Evolutionary conservation across 2,329 filamentous ascomycete species (phyloP).

Genomic region (Fusarium praegraminearum): DNA sequence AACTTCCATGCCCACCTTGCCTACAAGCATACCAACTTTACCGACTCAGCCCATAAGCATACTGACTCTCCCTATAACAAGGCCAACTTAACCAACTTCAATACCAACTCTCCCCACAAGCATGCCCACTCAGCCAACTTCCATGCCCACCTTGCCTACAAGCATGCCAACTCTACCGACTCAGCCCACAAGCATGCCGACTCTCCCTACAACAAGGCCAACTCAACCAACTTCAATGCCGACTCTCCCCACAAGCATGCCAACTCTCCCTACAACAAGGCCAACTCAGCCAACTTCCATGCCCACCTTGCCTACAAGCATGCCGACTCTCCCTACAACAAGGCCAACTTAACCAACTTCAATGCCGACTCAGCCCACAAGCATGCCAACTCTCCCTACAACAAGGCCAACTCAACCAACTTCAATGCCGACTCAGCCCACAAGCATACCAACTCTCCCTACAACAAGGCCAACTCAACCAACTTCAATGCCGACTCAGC

Average conservation of each 20-base stretch:
- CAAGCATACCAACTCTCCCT: background rate
- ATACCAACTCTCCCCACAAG: no score
- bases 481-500: background rate
- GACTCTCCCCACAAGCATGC: background rate
- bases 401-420: background rate
- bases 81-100: background rate
- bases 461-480: background rate
- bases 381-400: background rate
- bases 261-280: background rate
- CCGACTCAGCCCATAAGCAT: background rate
- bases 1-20: no score
- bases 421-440: background rate
- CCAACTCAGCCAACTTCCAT: no score
- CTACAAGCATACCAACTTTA: no score
- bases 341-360: background rate
- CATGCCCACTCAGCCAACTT: no score
- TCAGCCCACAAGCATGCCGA: background rate
- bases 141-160: background rate
- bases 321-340: background rate
- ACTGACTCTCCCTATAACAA: no score
- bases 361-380: background rate
- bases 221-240: background rate
- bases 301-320: background rate
- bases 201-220: background rate
- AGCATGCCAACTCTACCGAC: background rate